Base-by-base conservation (phyloP, 2,329 filamentous ascomycete genomes). In the Phialemonium atrogriseum region DNA sequence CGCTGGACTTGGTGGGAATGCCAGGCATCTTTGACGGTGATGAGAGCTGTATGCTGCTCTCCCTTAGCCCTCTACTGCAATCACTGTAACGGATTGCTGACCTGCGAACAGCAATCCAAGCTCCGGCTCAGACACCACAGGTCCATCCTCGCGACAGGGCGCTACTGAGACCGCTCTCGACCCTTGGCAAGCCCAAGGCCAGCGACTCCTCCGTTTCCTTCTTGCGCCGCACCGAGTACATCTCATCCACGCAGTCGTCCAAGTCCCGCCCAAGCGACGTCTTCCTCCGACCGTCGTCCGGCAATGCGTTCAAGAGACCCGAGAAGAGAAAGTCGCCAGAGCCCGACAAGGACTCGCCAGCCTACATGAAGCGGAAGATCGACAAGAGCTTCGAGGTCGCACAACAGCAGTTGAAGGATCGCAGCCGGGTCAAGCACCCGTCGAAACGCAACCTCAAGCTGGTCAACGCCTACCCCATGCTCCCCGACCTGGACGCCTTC, bases 181-280 rank as follows among this genome's bases (percentile, higher is more conserved):
- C 85, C 29, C 73, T 98, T 14, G 87, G 86, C 46, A 94, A 94
- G 58, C 80, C 81, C 26, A 84, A 84, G 45, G 73, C 77, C 24
- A 75, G 76, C 39, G 82, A 85, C 40, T 70, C 80, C 12, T 80
- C 81, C 41, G 86, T 94, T 33, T 94, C 86, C 41, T 98, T 98
- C 71, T 73, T 98, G 45, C 85, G 91, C 36, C 78, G 89, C 49
- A 96, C 91, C 34, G 91, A 98, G 58, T 96, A 96, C 62, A 95
- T 94, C 50, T 84, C 84, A 9, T 74, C 72, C 4, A 60, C 64
- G 14, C 63, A 61, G 18, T 52, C 64, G 5, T 23, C 28, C 3
- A 19, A 74, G 49, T 69, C 70, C 39, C 62, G 63, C 18, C 56
- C 70, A 30, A 60, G 69, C 22, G 54, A 64, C 34, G 41, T 43